A percentile compares a stretch with the other conserved stretches of the same genome.
phyloP scores from a whole-genome alignment of 2,329 filamentous ascomycete genomes.

The Erysiphe pulchra region DNA sequence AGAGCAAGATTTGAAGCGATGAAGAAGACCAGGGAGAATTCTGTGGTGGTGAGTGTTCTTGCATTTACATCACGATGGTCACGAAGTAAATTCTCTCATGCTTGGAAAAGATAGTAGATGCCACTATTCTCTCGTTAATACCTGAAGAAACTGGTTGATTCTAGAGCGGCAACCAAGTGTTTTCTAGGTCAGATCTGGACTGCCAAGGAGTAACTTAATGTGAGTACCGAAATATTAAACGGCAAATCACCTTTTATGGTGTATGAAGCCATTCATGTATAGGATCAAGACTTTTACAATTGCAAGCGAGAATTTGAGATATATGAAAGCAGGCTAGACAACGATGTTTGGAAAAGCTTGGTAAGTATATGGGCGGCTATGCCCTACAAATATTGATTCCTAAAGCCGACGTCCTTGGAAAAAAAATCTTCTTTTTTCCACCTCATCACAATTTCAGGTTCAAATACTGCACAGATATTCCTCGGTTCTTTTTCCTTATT shows the following conservation, averaged over 20 bases:
- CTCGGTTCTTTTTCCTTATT: too few relatives aligned
- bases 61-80: neutral
- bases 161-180: neutral
- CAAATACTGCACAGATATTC: neutral
- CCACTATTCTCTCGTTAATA: neutral
- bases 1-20: too few relatives aligned
- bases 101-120: neutral
- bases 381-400: neutral
- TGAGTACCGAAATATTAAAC: neutral
- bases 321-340: neutral
- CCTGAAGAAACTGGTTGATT: neutral
- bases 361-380: neutral
- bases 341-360: neutral
- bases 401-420: neutral
- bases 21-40: too few relatives aligned
- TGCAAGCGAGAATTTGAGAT: neutral
- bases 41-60: neutral
- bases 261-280: neutral
- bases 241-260: neutral
- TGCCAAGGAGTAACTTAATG: neutral
- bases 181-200: neutral
- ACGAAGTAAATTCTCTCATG: neutral
- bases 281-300: neutral
- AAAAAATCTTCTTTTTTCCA: neutral
- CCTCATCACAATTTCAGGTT: neutral